A percentile compares a stretch with the other conserved stretches of the same genome.
Evolutionary conservation across 768 basidiomycete genomes (phyloP).

Genomic region (Psilocybe tampanensis): DNA sequence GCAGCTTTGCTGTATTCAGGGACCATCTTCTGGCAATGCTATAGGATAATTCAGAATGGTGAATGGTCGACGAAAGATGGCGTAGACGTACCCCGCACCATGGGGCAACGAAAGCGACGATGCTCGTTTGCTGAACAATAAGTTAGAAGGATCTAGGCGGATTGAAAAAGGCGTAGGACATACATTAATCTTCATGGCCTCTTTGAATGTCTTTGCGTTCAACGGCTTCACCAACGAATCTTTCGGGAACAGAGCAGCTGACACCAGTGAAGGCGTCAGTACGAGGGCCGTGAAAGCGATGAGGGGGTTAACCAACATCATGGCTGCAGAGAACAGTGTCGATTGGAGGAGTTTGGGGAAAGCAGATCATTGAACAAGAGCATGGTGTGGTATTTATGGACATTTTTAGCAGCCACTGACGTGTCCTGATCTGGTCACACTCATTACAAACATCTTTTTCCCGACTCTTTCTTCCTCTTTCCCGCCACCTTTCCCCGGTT

Average conservation of each 20-base stretch:
- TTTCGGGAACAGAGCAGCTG: conserved; percentile 48
- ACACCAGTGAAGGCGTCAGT: conserved; percentile 48
- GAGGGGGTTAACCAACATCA: conserved; percentile 39
- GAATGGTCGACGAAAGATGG: neutral
- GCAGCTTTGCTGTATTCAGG: conserved; percentile 89
- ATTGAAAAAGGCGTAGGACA: conserved; percentile 25
- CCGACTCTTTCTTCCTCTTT: conserved; percentile 17
- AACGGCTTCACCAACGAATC: conserved; percentile 73
- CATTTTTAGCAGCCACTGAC: conserved; percentile 16
- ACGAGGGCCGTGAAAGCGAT: conserved; percentile 40
- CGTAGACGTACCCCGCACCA: conserved; percentile 79
- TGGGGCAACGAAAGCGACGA: conserved; percentile 93
- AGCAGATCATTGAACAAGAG: neutral
- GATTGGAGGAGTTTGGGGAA: conserved; percentile 4
- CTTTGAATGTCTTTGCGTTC: conserved; percentile 68
- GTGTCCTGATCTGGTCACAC: conserved; percentile 22
- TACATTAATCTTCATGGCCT: conserved; percentile 77
- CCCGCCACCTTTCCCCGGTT: neutral
- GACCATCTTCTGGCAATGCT: conserved; percentile 86
- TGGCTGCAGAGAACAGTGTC: conserved; percentile 8
- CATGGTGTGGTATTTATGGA: conserved; percentile 18
- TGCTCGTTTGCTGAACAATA: conserved; percentile 57
- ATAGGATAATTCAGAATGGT: conserved; percentile 8
- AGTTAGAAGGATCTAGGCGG: neutral
- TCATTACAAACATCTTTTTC: conserved; percentile 7